A percentile compares a stretch with the other conserved stretches of the same genome.
These are phyloP conservation scores for Canna indica DNA, from an alignment of 176 grass and related monocot species.

Conservation along the genomic window DNA sequence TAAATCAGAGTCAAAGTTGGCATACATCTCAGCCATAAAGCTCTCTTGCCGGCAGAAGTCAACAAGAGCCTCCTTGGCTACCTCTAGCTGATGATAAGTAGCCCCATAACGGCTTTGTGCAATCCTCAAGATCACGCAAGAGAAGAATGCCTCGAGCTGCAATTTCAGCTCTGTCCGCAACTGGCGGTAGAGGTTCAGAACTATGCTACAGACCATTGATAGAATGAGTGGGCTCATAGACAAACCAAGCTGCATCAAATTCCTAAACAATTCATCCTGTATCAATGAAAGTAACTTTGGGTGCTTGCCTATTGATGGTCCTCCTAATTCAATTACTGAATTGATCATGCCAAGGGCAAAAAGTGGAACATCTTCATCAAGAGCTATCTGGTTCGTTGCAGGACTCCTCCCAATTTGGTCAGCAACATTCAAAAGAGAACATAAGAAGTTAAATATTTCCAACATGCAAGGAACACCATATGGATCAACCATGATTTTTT, in stretches of 20 bases:
- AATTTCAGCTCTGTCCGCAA: constrained; percentile 81
- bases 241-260: constrained; percentile 89
- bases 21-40: constrained; percentile 98
- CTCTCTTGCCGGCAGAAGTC: constrained; percentile 79
- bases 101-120: constrained; percentile 80
- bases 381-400: constrained; percentile 22
- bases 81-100: constrained; percentile 89
- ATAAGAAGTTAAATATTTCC: constrained; percentile 94
- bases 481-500: constrained; percentile 43
- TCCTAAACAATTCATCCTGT: constrained; percentile 90
- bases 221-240: constrained; percentile 79
- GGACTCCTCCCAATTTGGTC: constrained; percentile 51
- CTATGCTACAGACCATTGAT: constrained; percentile 87
- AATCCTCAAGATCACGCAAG: constrained; percentile 88
- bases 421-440: constrained; percentile 69
- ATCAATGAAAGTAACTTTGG: constrained; percentile 60
- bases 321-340: constrained; percentile 82
- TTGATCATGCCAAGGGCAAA: constrained; percentile 91
- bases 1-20: constrained; percentile 95
- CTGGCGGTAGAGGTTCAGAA: constrained; percentile 91
- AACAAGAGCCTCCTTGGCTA: constrained; percentile 91
- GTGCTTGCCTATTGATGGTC: constrained; percentile 58
- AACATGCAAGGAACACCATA: constrained; percentile 92
- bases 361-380: constrained; percentile 81
- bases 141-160: constrained; percentile 96